Percentiles rank a stretch among this genome's conserved stretches.
Conservation (phyloP, 352 stramenopile genomes). For the Globisporangium paddicum region DNA sequence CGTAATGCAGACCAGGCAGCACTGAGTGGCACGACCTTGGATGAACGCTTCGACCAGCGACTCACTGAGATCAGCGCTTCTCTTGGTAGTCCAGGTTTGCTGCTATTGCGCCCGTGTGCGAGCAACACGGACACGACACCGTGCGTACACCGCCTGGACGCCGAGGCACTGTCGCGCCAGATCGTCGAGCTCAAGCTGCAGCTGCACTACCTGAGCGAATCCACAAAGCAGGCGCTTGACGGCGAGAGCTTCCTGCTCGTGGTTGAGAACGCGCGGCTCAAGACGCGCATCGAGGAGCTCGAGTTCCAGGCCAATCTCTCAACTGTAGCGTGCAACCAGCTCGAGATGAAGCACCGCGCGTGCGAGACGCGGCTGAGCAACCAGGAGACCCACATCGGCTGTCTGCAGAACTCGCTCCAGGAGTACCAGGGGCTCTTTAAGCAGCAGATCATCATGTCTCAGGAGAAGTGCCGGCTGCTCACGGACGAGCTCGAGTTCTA, state of each 20-base stretch:
- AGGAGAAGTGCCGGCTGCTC: slow-evolving; percentile 71
- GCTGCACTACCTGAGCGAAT: slow-evolving; percentile 65
- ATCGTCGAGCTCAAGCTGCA: slow-evolving; percentile 78
- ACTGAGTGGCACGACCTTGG: background rate
- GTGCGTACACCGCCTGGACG: slow-evolving; percentile 54
- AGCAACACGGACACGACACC: slow-evolving; percentile 13
- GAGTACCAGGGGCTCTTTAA: slow-evolving; percentile 81
- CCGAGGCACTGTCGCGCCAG: slow-evolving; percentile 54
- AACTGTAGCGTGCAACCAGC: slow-evolving; percentile 53
- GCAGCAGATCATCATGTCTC: slow-evolving; percentile 78
- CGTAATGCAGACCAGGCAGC: background rate
- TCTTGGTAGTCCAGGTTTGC: background rate
- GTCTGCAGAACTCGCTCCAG: slow-evolving; percentile 67
- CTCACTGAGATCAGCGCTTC: background rate
- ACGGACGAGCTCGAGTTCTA: slow-evolving; percentile 80
- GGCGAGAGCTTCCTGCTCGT: slow-evolving; percentile 61
- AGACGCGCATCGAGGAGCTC: slow-evolving; percentile 65
- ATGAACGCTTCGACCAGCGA: background rate
- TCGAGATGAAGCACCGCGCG: slow-evolving; percentile 66
- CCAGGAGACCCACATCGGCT: slow-evolving; percentile 71
- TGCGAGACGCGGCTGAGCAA: slow-evolving; percentile 66
- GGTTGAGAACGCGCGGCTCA: slow-evolving; percentile 62
- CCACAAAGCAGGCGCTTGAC: slow-evolving; percentile 49
- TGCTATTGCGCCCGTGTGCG: background rate
- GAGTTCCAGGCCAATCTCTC: slow-evolving; percentile 62